Percentiles rank a stretch among this genome's conserved stretches.
These are phyloP conservation scores for Candolleomyces eurysporus DNA, from an alignment of 768 basidiomycete species.

Conservation along the genomic window DNA sequence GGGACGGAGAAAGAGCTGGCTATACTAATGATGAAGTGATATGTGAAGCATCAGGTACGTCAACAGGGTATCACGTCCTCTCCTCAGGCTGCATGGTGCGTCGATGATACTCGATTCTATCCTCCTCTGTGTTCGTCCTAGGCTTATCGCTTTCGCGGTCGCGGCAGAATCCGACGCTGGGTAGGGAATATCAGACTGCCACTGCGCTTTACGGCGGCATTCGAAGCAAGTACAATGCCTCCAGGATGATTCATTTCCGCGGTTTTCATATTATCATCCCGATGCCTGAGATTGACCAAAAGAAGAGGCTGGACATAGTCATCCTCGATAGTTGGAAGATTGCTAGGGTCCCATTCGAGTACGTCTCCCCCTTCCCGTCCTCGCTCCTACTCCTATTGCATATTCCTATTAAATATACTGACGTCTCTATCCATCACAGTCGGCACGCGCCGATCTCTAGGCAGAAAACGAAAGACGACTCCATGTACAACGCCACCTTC, in stretches of 20 bases:
- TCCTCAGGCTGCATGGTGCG: background rate
- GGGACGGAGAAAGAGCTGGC: slow-evolving; percentile 15
- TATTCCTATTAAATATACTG: background rate
- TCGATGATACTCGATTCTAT: too few species aligned
- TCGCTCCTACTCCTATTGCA: background rate
- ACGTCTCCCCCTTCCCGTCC: background rate
- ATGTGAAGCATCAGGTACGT: slow-evolving; percentile 9
- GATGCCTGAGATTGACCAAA: slow-evolving; percentile 18
- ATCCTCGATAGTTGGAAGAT: slow-evolving; percentile 27
- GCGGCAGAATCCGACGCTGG: background rate
- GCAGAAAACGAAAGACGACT: background rate
- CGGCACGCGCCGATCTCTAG: background rate
- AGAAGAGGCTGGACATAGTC: slow-evolving; percentile 21
- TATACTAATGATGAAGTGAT: slow-evolving; percentile 19
- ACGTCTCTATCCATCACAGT: background rate
- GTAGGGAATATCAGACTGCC: slow-evolving; percentile 28
- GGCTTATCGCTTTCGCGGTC: background rate
- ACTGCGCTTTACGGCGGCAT: slow-evolving; percentile 22
- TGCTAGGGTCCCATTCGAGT: slow-evolving; percentile 27
- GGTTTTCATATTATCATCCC: slow-evolving; percentile 31
- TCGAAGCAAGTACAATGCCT: slow-evolving; percentile 9
- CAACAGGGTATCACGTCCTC: background rate
- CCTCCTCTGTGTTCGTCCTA: background rate
- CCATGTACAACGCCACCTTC: background rate
- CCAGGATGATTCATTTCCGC: slow-evolving; percentile 15